Conservation (phyloP, 768 basidiomycete genomes). For the Hebeloma cylindrosporum region DNA sequence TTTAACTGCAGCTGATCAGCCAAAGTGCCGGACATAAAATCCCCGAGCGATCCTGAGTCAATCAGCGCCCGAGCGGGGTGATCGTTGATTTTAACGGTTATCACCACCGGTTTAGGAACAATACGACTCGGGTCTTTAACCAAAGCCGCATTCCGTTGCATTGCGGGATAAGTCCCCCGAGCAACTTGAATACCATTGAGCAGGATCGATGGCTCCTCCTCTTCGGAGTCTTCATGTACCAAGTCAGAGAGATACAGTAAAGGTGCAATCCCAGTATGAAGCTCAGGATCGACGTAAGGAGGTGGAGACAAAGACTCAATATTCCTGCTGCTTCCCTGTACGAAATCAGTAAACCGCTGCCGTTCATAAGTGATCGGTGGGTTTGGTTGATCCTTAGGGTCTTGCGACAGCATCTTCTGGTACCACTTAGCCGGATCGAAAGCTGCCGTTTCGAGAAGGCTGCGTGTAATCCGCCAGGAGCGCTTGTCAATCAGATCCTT, state of each 20-base stretch:
- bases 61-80: slow-evolving; percentile 33
- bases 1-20: slow-evolving; percentile 36
- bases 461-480: no score
- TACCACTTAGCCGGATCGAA: slow-evolving; percentile 10
- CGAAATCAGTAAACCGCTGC: no score
- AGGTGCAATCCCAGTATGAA: no score
- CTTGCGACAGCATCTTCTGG: background rate
- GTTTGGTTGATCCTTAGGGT: background rate
- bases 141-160: slow-evolving; percentile 26
- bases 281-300: no score
- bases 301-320: background rate
- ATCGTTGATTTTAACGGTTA: slow-evolving; percentile 32
- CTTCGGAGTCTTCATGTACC: background rate
- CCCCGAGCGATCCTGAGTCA: slow-evolving; percentile 39
- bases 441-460: slow-evolving; percentile 1
- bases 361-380: no score
- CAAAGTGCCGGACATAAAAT: slow-evolving; percentile 39
- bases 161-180: slow-evolving; percentile 13
- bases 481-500: no score
- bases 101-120: slow-evolving; percentile 34
- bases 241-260: no score
- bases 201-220: background rate
- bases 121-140: slow-evolving; percentile 17
- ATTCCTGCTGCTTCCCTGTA: no score
- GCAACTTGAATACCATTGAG: slow-evolving; percentile 17